phyloP scores from a whole-genome alignment of 192 early-diverging fungal genomes.

The Coemansia sp. region DNA sequence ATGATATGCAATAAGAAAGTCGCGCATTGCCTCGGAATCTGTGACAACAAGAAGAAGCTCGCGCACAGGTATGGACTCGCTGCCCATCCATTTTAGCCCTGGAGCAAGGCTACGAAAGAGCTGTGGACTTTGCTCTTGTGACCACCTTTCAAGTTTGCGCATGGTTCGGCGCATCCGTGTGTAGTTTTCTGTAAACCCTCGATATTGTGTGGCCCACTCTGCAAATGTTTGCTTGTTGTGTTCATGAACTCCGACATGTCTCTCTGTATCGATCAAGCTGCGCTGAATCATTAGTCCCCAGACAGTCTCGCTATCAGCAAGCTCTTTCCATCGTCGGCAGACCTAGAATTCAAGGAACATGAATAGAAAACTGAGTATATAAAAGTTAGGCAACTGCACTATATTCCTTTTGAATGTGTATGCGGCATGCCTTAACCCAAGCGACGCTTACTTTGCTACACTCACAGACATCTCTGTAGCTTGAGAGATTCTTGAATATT shows the following conservation, averaged over 20 bases:
- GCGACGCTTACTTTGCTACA: constrained; percentile 26
- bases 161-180: constrained; percentile 35
- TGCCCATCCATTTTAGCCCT: constrained; percentile 39
- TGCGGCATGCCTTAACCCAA: background rate
- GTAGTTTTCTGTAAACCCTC: constrained; percentile 39
- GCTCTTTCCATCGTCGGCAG: constrained; percentile 15
- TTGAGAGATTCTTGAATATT: constrained; percentile 20
- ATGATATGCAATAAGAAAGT: constrained; percentile 46
- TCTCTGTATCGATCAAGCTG: constrained; percentile 9
- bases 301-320: constrained; percentile 24
- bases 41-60: constrained; percentile 40
- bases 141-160: constrained; percentile 29
- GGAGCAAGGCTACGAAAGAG: constrained; percentile 35
- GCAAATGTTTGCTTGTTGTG: constrained; percentile 27
- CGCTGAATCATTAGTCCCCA: constrained; percentile 27
- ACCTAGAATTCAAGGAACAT: constrained; percentile 8
- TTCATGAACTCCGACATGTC: background rate
- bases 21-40: constrained; percentile 39
- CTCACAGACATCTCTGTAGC: constrained; percentile 23
- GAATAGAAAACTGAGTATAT: background rate
- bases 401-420: background rate
- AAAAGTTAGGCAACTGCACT: background rate
- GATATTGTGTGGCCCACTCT: constrained; percentile 26
- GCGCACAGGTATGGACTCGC: constrained; percentile 29
- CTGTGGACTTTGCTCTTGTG: constrained; percentile 8